Conservation (phyloP, 768 basidiomycete species). For the Psilocybe sp. region DNA sequence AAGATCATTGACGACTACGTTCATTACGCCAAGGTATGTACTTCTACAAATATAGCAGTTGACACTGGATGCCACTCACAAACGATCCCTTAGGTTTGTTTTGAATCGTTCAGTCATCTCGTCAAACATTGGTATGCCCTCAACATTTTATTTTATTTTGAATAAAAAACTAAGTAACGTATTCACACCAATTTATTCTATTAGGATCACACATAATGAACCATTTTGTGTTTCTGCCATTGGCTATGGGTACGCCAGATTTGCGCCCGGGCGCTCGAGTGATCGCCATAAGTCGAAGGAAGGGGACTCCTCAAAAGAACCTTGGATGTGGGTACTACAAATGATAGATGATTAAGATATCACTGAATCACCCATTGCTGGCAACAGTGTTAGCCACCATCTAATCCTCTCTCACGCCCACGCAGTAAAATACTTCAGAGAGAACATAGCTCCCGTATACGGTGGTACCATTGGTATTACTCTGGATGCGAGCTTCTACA, state of each 20-base stretch:
- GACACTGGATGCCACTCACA: not conserved
- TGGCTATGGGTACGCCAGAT: slow-evolving; percentile 63
- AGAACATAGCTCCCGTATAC: slow-evolving; percentile 51
- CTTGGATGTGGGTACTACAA: slow-evolving; percentile 51
- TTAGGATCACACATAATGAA: slow-evolving; percentile 72
- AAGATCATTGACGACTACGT: slow-evolving; percentile 62
- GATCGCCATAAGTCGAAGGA: slow-evolving; percentile 51
- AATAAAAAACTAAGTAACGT: no score
- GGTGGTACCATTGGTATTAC: slow-evolving; percentile 71
- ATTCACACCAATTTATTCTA: not conserved
- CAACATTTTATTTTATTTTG: not conserved
- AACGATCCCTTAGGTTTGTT: slow-evolving; percentile 45
- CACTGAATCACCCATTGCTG: not conserved
- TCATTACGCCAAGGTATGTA: slow-evolving; percentile 50
- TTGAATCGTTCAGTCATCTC: slow-evolving; percentile 66
- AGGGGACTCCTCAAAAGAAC: slow-evolving; percentile 61
- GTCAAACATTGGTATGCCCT: slow-evolving; percentile 65
- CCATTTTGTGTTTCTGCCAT: slow-evolving; percentile 65
- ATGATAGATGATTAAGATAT: not conserved
- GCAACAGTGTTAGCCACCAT: slow-evolving; percentile 57
- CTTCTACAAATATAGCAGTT: not conserved
- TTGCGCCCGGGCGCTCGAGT: slow-evolving; percentile 69
- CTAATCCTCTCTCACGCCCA: slow-evolving; percentile 69
- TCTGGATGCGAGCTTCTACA: slow-evolving; percentile 62
- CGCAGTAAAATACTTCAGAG: slow-evolving; percentile 62